Base-by-base conservation (phyloP, 2,329 filamentous ascomycete species). In the Penicillium sp. region DNA sequence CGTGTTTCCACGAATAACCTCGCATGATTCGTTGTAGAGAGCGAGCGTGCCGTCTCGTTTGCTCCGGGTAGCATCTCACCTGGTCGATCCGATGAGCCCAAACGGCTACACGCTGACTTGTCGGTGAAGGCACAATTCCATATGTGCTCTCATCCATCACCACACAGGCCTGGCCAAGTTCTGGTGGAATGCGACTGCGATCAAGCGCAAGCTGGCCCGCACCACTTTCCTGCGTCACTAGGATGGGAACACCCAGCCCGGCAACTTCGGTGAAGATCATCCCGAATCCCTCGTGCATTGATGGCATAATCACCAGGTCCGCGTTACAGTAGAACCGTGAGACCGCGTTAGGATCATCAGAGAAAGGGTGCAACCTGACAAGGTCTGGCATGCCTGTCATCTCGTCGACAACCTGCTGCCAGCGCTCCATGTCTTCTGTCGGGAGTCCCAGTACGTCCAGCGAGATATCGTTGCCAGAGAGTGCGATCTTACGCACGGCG, bases 31-130 rank as follows among this genome's bases (percentile, higher is more conserved):
- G 36, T 6, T 51, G 36, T n/a, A 51, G 19, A 13, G 36, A 51
- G 6, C 27, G 38, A n/a, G 36, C 49, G n/a, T 51, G 49, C 13
- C 36, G 36, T 23, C 49, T 51, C 25, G 49, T 51, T 23, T 51
- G 49, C 25, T 51, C 49, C 6, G 49, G 49, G 19, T 51, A 51
- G 13, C 49, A 51, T 33, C 49, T 43, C 25, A 43, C 36, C 9
- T 51, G 49, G n/a, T 51, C 49, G 9, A 51, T 51, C 21, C 49
- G 49, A 42, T 51, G 19, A 42, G 49, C 36, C 49, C 49, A 51
- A 19, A 51, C 27, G 6, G 49, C 49, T 21, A 51, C 49, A 1
- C 49, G 49, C 36, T 51, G 36, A 7, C 49, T 51, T 17, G 49
- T 51, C 13, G 49, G 36, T 9, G 49, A 51, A n/a, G 49, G 49